Percentiles rank a stretch among this genome's conserved stretches.
phyloP scores from a whole-genome alignment of 768 basidiomycete genomes.

The Suillus plorans region DNA sequence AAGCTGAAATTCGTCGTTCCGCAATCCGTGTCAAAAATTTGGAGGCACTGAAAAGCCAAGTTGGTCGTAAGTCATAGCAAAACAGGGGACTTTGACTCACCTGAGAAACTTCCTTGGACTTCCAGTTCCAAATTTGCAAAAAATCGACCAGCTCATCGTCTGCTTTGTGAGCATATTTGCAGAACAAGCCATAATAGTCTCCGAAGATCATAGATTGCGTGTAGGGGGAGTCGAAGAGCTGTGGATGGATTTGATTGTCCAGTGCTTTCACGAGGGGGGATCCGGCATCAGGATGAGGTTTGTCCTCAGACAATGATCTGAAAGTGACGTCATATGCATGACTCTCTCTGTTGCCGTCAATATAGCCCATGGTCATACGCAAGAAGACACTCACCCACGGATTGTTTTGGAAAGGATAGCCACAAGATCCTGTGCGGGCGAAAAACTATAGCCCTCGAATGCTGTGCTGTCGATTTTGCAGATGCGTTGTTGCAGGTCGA shows the following conservation, averaged over 20 bases:
- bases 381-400: not conserved
- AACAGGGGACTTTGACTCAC: not conserved
- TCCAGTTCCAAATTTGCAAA: constrained; percentile 3
- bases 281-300: not conserved
- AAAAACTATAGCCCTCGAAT: not conserved
- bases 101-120: not conserved
- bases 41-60: not conserved
- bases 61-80: not conserved
- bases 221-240: too few species aligned
- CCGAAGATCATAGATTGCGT: not conserved
- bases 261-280: not conserved
- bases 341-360: not conserved
- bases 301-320: not conserved
- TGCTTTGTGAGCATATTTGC: not conserved
- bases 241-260: not conserved
- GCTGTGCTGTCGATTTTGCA: not conserved
- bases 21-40: not conserved
- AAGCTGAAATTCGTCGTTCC: not conserved
- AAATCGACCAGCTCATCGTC: not conserved
- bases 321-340: not conserved
- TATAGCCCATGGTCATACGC: too few species aligned
- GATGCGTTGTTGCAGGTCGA: too few species aligned
- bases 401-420: not conserved
- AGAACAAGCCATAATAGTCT: not conserved
- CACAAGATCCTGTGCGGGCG: not conserved